These are phyloP conservation scores for Tetraselmis chui DNA, from an alignment of 139 green algal genomes.

Conservation along the genomic window DNA sequence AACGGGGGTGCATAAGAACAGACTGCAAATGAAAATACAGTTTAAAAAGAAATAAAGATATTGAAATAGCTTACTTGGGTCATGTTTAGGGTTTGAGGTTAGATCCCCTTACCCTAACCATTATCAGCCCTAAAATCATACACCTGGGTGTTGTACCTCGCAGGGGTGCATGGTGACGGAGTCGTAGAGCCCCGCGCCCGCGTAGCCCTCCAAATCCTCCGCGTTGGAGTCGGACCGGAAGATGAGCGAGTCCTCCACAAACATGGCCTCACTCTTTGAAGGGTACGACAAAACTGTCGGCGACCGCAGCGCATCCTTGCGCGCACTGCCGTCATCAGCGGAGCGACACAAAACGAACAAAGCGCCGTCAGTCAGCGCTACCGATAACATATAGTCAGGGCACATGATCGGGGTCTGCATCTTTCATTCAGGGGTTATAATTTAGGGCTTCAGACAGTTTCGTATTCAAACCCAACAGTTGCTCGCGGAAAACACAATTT, in stretches of 20 bases:
- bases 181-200: constrained; percentile 86
- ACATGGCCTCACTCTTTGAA: constrained; percentile 86
- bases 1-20: constrained; percentile 68
- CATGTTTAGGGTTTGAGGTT: not conserved
- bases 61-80: too few species aligned
- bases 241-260: constrained; percentile 80
- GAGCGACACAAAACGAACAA: too few species aligned
- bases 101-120: too few species aligned
- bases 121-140: constrained; percentile 70
- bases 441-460: too few species aligned
- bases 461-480: too few species aligned
- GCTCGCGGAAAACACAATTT: too few species aligned
- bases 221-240: constrained; percentile 93
- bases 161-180: constrained; percentile 88
- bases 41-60: too few species aligned
- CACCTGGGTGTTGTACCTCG: constrained; percentile 21
- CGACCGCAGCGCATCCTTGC: constrained; percentile 64
- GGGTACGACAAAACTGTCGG: constrained; percentile 76
- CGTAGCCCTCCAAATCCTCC: constrained; percentile 92
- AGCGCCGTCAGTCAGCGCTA: too few species aligned
- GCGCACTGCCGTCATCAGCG: constrained; percentile 28
- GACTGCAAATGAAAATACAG: too few species aligned
- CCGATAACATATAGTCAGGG: too few species aligned
- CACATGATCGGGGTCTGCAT: too few species aligned
- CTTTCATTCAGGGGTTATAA: too few species aligned